These are phyloP conservation scores for Candida glucosophila DNA, from an alignment of 1,139 yeast genomes.

Conservation along the genomic window DNA sequence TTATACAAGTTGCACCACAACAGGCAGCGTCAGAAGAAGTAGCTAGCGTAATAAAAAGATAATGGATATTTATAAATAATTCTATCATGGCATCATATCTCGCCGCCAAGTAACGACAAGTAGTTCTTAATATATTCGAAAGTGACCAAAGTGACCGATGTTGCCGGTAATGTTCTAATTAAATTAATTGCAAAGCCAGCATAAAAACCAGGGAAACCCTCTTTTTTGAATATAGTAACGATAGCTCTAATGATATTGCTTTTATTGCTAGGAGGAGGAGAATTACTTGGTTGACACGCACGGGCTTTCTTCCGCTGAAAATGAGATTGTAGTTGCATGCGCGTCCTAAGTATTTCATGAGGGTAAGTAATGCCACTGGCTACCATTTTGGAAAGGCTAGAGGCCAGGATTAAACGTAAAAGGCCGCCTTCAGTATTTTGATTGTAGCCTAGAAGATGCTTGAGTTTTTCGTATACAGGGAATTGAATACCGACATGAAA, in stretches of 20 bases:
- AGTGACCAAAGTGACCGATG: slow-evolving; percentile 90
- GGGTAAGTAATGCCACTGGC: slow-evolving; percentile 92
- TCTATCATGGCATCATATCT: too few species aligned
- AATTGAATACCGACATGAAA: slow-evolving; percentile 95
- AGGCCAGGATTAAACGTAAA: slow-evolving; percentile 49
- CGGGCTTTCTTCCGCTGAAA: too few species aligned
- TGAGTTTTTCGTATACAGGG: slow-evolving; percentile 87
- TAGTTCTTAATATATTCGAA: slow-evolving; percentile 77
- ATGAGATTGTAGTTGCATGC: slow-evolving; percentile 66
- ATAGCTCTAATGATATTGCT: slow-evolving; percentile 16
- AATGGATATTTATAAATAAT: too few species aligned
- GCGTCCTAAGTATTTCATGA: slow-evolving; percentile 88
- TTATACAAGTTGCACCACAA: too few species aligned
- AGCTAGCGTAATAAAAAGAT: too few species aligned
- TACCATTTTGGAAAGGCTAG: slow-evolving; percentile 76
- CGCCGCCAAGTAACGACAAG: too few species aligned
- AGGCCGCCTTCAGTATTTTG: slow-evolving; percentile 9
- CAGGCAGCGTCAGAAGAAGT: too few species aligned
- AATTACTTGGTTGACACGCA: too few species aligned
- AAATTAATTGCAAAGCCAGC: slow-evolving; percentile 84
- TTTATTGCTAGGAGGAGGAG: slow-evolving; percentile 3
- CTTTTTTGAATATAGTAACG: slow-evolving; percentile 49
- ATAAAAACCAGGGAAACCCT: slow-evolving; percentile 79
- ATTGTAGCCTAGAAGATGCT: slow-evolving; percentile 35
- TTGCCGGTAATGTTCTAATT: slow-evolving; percentile 88